Conservation (phyloP, 495 filamentous ascomycete genomes). For the Glonium stellatum region DNA sequence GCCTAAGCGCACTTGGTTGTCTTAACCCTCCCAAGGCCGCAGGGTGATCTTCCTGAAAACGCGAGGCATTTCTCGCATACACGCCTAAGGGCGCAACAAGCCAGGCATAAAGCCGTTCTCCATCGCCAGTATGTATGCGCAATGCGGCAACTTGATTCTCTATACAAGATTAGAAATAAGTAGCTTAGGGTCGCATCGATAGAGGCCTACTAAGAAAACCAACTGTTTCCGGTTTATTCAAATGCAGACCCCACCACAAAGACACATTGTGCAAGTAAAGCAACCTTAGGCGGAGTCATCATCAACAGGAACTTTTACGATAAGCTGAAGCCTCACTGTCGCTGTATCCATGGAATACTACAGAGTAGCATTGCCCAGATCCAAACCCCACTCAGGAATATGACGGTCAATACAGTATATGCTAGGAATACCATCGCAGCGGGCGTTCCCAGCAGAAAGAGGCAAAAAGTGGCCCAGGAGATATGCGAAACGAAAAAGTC, state of each 20-base stretch:
- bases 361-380: conserved; percentile 21
- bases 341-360: conserved; percentile 45
- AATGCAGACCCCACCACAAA: conserved; percentile 21
- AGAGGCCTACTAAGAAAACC: conserved; percentile 48
- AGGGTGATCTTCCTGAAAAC: conserved; percentile 44
- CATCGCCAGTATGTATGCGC: conserved; percentile 49
- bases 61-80: conserved; percentile 51
- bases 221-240: conserved; percentile 21
- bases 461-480: too few relatives aligned
- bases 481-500: too few relatives aligned
- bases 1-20: conserved; percentile 47
- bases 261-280: conserved; percentile 25
- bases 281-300: conserved; percentile 57
- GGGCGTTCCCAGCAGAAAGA: too few relatives aligned
- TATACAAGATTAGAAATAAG: too few relatives aligned
- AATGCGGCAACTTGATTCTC: conserved; percentile 67
- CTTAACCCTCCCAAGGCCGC: conserved; percentile 51
- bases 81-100: conserved; percentile 61
- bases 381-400: conserved; percentile 27
- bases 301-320: conserved; percentile 58
- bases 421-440: too few relatives aligned
- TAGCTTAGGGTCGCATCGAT: too few relatives aligned
- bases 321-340: conserved; percentile 44
- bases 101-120: conserved; percentile 60
- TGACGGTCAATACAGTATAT: too few relatives aligned